Conservation (phyloP, 2,329 filamentous ascomycete species). For the Penicillium aurantiogriseum region DNA sequence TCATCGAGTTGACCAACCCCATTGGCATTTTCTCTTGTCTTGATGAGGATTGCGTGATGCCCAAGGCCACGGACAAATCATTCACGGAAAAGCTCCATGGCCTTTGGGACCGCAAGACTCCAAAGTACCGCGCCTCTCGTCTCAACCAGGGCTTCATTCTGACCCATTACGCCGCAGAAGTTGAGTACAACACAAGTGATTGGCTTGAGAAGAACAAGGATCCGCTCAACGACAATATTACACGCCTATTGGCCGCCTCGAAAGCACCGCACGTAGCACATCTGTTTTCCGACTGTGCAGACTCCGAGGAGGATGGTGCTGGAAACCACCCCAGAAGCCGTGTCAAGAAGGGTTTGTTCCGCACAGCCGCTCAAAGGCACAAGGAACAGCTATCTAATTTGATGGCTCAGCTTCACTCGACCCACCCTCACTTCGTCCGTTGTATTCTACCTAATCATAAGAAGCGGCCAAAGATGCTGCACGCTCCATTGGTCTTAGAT, state of each 20-base stretch:
- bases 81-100: conserved; percentile 98
- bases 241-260: conserved; percentile 78
- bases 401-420: conserved; percentile 91
- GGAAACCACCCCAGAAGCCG: conserved; percentile 66
- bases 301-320: conserved; percentile 67
- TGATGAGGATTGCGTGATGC: conserved; percentile 98
- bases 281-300: conserved; percentile 85
- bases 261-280: conserved; percentile 77
- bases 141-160: conserved; percentile 90
- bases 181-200: conserved; percentile 90
- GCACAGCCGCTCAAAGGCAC: conserved; percentile 92
- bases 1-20: conserved; percentile 93
- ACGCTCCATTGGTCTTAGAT: conserved; percentile 87
- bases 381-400: conserved; percentile 97
- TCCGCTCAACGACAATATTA: conserved; percentile 94
- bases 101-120: conserved; percentile 92
- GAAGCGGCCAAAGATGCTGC: conserved; percentile 90
- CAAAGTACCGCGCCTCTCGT: conserved; percentile 86
- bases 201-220: conserved; percentile 99
- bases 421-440: conserved; percentile 95
- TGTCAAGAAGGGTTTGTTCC: conserved; percentile 95
- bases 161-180: conserved; percentile 95
- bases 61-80: conserved; percentile 92
- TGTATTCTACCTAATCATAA: conserved; percentile 98
- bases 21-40: conserved; percentile 99